A percentile compares a stretch with the other conserved stretches of the same genome.
Evolutionary conservation across 257 asterid species (phyloP).

Genomic region (Leonotis leonurus): DNA sequence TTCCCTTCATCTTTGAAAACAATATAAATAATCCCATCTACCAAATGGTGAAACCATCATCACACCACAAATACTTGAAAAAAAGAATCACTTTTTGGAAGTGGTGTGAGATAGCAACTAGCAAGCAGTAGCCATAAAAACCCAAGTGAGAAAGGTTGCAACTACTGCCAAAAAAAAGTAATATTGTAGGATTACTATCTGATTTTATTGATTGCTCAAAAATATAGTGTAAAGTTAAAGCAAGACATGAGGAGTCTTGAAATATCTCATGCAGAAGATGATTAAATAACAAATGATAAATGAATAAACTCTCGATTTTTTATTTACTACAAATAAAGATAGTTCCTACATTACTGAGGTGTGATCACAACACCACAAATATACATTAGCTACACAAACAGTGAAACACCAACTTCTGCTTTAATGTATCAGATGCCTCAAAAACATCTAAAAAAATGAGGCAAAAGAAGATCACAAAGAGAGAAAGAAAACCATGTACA

Average conservation of each 20-base stretch:
- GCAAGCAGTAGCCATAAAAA: background rate
- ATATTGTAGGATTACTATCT: slow-evolving; percentile 7
- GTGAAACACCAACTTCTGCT: background rate
- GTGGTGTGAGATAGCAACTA: background rate
- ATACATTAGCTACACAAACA: background rate
- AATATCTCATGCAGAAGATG: background rate
- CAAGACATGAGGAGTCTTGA: slow-evolving; percentile 40
- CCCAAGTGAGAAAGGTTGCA: background rate
- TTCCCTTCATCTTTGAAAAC: slow-evolving; percentile 17
- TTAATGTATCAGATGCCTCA: background rate
- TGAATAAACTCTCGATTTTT: background rate
- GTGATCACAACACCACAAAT: slow-evolving; percentile 4
- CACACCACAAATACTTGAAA: slow-evolving; percentile 8
- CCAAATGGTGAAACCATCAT: background rate
- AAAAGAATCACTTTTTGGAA: background rate
- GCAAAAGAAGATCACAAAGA: background rate
- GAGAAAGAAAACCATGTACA: slow-evolving; percentile 11
- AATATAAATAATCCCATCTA: background rate
- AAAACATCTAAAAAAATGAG: background rate
- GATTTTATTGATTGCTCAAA: slow-evolving; percentile 19
- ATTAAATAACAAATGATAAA: background rate
- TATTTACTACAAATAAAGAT: background rate
- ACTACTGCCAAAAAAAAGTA: slow-evolving; percentile 12
- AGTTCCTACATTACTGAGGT: background rate
- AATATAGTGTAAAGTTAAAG: slow-evolving; percentile 21